Evolutionary conservation across 352 stramenopile genomes (phyloP), one percentile per base, ranked within the genome.

Genomic region (Nothophytophthora sp.): DNA sequence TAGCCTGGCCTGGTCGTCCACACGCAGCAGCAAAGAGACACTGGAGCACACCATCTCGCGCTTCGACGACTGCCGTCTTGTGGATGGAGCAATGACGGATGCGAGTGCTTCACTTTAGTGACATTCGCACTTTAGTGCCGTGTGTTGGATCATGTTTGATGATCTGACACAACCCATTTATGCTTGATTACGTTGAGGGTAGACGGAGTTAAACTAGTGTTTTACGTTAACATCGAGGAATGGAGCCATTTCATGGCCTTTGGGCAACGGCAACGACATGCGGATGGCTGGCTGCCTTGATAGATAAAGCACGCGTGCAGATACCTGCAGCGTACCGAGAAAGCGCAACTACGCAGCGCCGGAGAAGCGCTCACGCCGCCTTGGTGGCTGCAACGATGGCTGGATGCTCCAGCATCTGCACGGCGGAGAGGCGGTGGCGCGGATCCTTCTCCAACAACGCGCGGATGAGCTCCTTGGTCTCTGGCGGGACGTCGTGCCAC

Each of bases 361-460:
- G 28, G 24, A 39, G 40, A 33, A 48, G 46, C 24, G 16, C 53
- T 68, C 35, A 72, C 36, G 54, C 43, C 47, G 49, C 37, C 39
- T 64, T 63, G 37, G 51, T 59, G 27, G 48, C 62, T 18, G 57
- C 50, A 11, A 67, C 12, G 36, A 74, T 52, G 19, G 60, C 63
- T 24, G 60, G 64, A 39, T 86, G 74, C 2, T 44, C 34, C 1
- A 82, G 62, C 23, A 95, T 60, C 40, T 88, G 76, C 2, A 79
- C 50, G 2, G 86, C 74, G 2, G 60, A 63, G 3, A 92, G 61
- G 15, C 85, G 66, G 0, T 50, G 43, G 19, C 12, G 18, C 11
- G 85, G 85, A 20, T 95, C 73, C 39, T 93, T 93, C 7, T 92
- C 70, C 45, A 95, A 38, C 24, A 95, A 52, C 0, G 80, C 79